These are phyloP conservation scores for Neurospora hispaniola DNA, from an alignment of 495 filamentous ascomycete genomes.

Conservation along the genomic window DNA sequence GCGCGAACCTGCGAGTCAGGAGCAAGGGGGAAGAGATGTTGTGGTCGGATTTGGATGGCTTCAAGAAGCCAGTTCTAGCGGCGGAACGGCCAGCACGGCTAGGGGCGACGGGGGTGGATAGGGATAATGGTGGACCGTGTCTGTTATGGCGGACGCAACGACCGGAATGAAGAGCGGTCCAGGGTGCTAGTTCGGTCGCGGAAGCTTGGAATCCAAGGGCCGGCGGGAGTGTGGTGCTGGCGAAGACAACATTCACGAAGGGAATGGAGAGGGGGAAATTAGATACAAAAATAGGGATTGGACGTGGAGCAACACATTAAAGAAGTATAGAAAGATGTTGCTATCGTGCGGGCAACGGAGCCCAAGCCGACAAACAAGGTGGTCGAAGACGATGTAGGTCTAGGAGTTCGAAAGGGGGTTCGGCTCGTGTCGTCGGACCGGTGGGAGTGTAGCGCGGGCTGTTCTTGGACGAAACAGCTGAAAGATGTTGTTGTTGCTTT, in stretches of 20 bases:
- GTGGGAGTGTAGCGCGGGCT: not conserved
- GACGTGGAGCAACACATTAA: not conserved
- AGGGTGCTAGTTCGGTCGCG: not conserved
- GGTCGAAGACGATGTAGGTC: not conserved
- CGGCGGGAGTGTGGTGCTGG: slow-evolving; percentile 6
- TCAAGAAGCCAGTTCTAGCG: slow-evolving; percentile 17
- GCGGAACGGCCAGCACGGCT: slow-evolving; percentile 5
- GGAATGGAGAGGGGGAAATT: not conserved
- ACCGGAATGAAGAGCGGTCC: not conserved
- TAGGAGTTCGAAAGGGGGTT: not conserved
- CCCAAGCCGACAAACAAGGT: not conserved
- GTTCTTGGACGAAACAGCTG: not conserved
- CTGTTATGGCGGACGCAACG: slow-evolving; percentile 7
- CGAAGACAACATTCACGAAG: slow-evolving; percentile 14
- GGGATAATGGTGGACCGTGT: not conserved
- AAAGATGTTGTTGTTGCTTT: not conserved
- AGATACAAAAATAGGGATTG: not conserved
- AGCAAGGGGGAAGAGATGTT: not conserved
- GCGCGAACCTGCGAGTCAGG: slow-evolving; percentile 1
- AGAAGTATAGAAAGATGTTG: not conserved
- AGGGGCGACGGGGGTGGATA: slow-evolving; percentile 4
- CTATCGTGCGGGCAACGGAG: not conserved
- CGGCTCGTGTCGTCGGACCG: not conserved
- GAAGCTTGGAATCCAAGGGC: slow-evolving; percentile 6
- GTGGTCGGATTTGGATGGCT: slow-evolving; percentile 9